Base-by-base conservation (phyloP, 225 moss, liverwort and hornwort genomes). In the Physcomitrellopsis africana region DNA sequence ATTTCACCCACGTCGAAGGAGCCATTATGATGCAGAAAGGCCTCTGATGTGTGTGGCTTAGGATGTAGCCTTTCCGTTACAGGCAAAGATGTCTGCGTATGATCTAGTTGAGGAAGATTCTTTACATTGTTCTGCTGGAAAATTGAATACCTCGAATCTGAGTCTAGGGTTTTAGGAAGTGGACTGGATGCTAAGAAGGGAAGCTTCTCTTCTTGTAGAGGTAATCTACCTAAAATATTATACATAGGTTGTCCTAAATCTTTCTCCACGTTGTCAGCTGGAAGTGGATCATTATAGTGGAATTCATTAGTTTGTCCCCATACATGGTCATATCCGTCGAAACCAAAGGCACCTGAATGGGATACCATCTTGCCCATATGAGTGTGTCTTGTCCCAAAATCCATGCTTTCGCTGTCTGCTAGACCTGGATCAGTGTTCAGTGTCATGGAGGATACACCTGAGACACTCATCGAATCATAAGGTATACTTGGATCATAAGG, bases 231-330 rank as follows among this genome's bases (percentile, higher is more conserved):
- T 78, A 67, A 63, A 76, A 24, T 72, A 80, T 76, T 82, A 44
- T 72, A 81, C 78, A 88, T 19, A 24, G 80, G 63, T 61, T 80
- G 82, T 57, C 65, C 82, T 43, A 73, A 63, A 53, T 80, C 78
- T 80, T 81, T 88, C 67, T 83, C 82, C 47, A 76, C 62, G 19
- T 62, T 80, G 57, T 81, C 76, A 78, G 53, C 32, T 19, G 76
- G 58, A 20, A 88, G 69, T 42, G 80, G 20, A 63, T 88, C 82
- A 22, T 10, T 81, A 24, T 79, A 23, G 62, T 79, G 81, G 10
- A 87, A 84, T 15, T 81, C 81, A 62, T 65, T 84, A 18, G 84
- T 32, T 73, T 84, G 81, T 11, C 84, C 86, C 80, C 74, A 87
- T 22, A 77, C 43, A 70, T 63, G 76, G 67, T 87, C 87, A 23